These are phyloP conservation scores for Elsinoe arachidis DNA, from an alignment of 2,329 filamentous ascomycete species.

Conservation along the genomic window DNA sequence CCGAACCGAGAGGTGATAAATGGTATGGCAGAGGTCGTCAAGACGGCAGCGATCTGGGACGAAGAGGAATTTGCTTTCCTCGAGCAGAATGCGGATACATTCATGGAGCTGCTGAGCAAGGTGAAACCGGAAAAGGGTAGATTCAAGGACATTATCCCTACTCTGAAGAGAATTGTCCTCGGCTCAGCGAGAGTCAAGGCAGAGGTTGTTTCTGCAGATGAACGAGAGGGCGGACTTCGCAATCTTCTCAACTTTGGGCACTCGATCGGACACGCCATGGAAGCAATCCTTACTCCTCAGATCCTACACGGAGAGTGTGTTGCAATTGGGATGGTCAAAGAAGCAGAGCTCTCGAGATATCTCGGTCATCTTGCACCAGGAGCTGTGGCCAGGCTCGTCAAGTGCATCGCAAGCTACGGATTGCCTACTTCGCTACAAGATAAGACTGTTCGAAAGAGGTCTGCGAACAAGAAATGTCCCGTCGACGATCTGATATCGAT, in stretches of 20 bases:
- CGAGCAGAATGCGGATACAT: constrained; percentile 69
- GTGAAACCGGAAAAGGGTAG: constrained; percentile 48
- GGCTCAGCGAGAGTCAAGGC: constrained; percentile 92
- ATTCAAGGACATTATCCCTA: constrained; percentile 55
- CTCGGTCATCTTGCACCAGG: constrained; percentile 76
- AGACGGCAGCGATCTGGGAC: constrained; percentile 92
- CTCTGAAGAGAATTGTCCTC: constrained; percentile 58
- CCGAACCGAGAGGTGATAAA: constrained; percentile 92
- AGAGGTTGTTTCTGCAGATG: constrained; percentile 85
- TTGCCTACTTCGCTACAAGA: constrained; percentile 79
- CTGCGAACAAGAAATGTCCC: constrained; percentile 77
- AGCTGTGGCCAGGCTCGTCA: constrained; percentile 79
- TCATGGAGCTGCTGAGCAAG: constrained; percentile 60
- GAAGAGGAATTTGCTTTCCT: constrained; percentile 76
- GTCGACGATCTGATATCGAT: constrained; percentile 79
- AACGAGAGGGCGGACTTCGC: constrained; percentile 84
- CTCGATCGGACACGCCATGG: constrained; percentile 93
- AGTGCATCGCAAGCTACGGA: constrained; percentile 91
- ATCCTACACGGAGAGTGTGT: constrained; percentile 93
- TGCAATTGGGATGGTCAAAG: constrained; percentile 96
- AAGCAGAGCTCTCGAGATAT: constrained; percentile 85
- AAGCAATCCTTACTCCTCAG: constrained; percentile 90
- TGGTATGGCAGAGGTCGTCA: constrained; percentile 85
- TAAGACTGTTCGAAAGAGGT: constrained; percentile 70
- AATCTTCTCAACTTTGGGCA: constrained; percentile 97